These are phyloP conservation scores for Thalassiosira delicatula DNA, from an alignment of 352 stramenopile genomes.

Conservation along the genomic window DNA sequence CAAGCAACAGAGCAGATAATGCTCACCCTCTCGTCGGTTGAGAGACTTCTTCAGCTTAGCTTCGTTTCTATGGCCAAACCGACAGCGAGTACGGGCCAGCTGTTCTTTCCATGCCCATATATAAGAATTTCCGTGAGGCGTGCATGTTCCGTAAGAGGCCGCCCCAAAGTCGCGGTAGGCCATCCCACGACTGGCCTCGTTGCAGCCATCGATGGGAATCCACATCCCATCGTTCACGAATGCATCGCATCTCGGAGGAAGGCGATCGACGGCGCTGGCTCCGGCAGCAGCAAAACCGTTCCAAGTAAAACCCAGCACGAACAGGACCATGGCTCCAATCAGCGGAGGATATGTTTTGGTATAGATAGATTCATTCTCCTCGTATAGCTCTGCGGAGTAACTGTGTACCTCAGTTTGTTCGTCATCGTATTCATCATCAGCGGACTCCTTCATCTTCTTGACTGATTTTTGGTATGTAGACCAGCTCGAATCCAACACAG, in stretches of 20 bases:
- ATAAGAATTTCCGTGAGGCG: slow-evolving; percentile 43
- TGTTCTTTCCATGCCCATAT: slow-evolving; percentile 77
- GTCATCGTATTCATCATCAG: slow-evolving; percentile 31
- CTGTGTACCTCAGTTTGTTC: slow-evolving; percentile 43
- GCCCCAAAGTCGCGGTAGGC: slow-evolving; percentile 69
- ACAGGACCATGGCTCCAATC: slow-evolving; percentile 57
- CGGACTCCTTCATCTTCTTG: slow-evolving; percentile 22
- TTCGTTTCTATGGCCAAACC: slow-evolving; percentile 71
- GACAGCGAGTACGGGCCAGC: slow-evolving; percentile 62
- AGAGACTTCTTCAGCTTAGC: slow-evolving; percentile 68
- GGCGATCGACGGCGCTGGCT: slow-evolving; percentile 61
- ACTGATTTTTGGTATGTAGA: slow-evolving; percentile 36
- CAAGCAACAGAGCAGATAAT: no score
- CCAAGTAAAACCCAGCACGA: slow-evolving; percentile 67
- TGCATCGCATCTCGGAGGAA: slow-evolving; percentile 66
- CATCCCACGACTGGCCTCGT: slow-evolving; percentile 66
- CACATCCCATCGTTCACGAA: slow-evolving; percentile 78
- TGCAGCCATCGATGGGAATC: slow-evolving; percentile 77
- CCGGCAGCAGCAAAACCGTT: slow-evolving; percentile 62
- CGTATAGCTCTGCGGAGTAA: slow-evolving; percentile 17
- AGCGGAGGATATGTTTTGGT: slow-evolving; percentile 48
- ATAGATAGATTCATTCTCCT: slow-evolving; percentile 30
- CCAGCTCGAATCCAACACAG: slow-evolving; percentile 68
- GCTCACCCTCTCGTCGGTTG: no score
- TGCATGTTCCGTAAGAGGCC: slow-evolving; percentile 66